A percentile compares a stretch with the other conserved stretches of the same genome.
phyloP scores from a whole-genome alignment of 176 grass and related monocot genomes.

The Alopecurus myosuroides region DNA sequence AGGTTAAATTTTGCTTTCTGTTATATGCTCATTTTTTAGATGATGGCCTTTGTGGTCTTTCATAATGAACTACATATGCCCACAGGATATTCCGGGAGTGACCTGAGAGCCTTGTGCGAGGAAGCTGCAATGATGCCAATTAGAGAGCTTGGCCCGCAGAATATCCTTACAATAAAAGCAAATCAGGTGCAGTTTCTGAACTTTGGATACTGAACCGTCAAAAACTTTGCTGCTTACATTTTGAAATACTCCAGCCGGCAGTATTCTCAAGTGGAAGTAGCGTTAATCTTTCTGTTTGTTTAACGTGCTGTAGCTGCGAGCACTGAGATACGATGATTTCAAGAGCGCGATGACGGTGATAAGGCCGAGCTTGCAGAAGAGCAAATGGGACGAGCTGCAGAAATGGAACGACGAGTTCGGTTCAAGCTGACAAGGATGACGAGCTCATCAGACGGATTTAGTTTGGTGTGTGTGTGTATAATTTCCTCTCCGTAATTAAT shows the following conservation, averaged over 20 bases:
- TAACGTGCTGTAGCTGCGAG: conserved; percentile 40
- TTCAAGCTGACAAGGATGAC: conserved; percentile 48
- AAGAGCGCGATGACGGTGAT: conserved; percentile 68
- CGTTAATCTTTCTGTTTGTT: neutral
- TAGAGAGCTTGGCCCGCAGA: conserved; percentile 80
- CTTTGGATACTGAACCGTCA: neutral
- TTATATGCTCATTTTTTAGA: conserved; percentile 7
- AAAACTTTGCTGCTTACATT: neutral
- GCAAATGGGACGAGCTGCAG: conserved; percentile 87
- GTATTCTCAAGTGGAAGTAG: neutral
- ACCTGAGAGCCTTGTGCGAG: conserved; percentile 85
- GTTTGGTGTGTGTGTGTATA: neutral
- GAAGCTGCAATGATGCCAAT: conserved; percentile 99
- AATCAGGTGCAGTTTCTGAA: conserved; percentile 60
- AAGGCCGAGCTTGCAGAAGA: conserved; percentile 87
- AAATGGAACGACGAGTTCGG: conserved; percentile 90
- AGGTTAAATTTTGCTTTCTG: conserved; percentile 55
- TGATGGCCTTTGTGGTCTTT: conserved; percentile 8
- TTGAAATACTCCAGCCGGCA: neutral
- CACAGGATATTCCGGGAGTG: conserved; percentile 95
- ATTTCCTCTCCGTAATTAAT: neutral
- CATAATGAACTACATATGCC: neutral
- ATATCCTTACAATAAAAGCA: conserved; percentile 84
- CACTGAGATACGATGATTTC: conserved; percentile 72
- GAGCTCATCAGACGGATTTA: neutral